A percentile compares a stretch with the other conserved stretches of the same genome.
These are phyloP conservation scores for Thamnidium elegans DNA, from an alignment of 192 early-diverging fungal genomes.

Conservation along the genomic window DNA sequence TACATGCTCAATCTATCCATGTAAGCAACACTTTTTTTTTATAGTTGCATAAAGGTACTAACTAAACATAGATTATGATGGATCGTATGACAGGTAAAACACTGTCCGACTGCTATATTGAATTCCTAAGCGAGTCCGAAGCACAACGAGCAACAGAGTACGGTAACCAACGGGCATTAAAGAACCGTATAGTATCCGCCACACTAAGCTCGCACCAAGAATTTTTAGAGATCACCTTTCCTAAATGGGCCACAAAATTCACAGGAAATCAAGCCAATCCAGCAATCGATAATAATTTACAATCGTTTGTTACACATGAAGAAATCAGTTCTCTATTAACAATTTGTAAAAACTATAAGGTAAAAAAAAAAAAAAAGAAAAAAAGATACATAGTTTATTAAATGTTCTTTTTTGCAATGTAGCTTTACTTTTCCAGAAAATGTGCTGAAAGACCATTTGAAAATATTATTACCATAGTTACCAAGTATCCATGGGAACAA, in stretches of 20 bases:
- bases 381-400: background rate
- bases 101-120: slow-evolving; percentile 63
- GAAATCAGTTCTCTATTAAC: slow-evolving; percentile 70
- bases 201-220: slow-evolving; percentile 54
- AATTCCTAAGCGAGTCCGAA: slow-evolving; percentile 52
- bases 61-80: slow-evolving; percentile 45
- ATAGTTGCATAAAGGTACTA: too few species aligned
- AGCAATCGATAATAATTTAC: background rate
- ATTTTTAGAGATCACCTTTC: slow-evolving; percentile 48
- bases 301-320: slow-evolving; percentile 57
- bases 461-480: slow-evolving; percentile 65
- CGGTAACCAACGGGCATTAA: slow-evolving; percentile 51
- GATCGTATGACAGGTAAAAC: slow-evolving; percentile 71
- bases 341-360: slow-evolving; percentile 74
- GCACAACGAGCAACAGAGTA: slow-evolving; percentile 52
- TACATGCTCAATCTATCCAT: slow-evolving; percentile 51
- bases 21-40: slow-evolving; percentile 28
- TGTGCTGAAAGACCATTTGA: slow-evolving; percentile 76
- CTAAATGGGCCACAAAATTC: slow-evolving; percentile 56
- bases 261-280: slow-evolving; percentile 4
- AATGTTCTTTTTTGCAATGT: slow-evolving; percentile 37
- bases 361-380: slow-evolving; percentile 5
- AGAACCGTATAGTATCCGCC: slow-evolving; percentile 57
- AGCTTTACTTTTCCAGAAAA: slow-evolving; percentile 72
- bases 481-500: slow-evolving; percentile 75